phyloP scores from a whole-genome alignment of 228 moss, liverwort and hornwort species.

The Sphagnum fallax region DNA sequence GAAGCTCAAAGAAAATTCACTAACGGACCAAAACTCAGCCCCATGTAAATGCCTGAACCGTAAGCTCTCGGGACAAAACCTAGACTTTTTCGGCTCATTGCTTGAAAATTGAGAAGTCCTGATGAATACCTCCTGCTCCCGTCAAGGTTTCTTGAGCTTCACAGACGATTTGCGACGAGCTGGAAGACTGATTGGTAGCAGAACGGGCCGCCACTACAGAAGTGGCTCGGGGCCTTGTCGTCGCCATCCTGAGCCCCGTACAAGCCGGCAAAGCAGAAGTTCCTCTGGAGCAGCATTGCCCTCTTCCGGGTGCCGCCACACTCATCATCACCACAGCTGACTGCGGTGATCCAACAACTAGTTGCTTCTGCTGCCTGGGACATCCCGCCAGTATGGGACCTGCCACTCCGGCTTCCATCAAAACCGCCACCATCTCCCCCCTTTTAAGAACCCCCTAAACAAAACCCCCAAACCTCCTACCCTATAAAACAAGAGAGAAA shows the following conservation, averaged over 20 bases:
- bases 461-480: neutral
- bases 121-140: conserved; percentile 31
- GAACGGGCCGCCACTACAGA: conserved; percentile 11
- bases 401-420: conserved; percentile 42
- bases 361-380: conserved; percentile 28
- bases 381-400: conserved; percentile 31
- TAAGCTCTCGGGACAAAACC: neutral
- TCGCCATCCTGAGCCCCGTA: conserved; percentile 59
- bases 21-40: no score
- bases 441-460: neutral
- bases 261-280: conserved; percentile 36
- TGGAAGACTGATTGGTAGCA: conserved; percentile 8
- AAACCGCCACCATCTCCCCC: conserved; percentile 48
- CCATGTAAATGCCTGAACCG: neutral
- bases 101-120: neutral
- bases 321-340: conserved; percentile 40
- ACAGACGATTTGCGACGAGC: conserved; percentile 30
- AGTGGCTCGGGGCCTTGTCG: conserved; percentile 10
- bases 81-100: neutral
- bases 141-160: conserved; percentile 59
- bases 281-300: conserved; percentile 8
- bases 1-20: neutral
- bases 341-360: conserved; percentile 26
- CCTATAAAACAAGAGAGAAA: neutral
- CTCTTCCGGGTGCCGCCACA: conserved; percentile 9